Conservation (phyloP, 768 basidiomycete species). For the Gloeophyllum trabeum region DNA sequence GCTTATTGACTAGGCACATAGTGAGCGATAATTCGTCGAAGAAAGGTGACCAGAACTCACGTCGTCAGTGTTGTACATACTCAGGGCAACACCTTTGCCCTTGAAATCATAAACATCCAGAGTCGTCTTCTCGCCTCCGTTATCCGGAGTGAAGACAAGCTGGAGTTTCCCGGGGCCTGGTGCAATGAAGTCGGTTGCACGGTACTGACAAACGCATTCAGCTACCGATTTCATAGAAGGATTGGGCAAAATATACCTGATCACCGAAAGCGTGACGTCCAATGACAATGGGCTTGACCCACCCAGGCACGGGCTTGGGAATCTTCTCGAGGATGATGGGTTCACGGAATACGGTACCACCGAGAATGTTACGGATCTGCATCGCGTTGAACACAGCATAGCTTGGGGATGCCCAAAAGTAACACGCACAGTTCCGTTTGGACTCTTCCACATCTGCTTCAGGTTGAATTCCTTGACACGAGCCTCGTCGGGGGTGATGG, state of each 20-base stretch:
- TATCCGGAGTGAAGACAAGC: slow-evolving; percentile 77
- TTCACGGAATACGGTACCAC: slow-evolving; percentile 97
- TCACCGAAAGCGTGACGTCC: slow-evolving; percentile 98
- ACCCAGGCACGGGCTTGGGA: slow-evolving; percentile 91
- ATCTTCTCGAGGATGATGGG: slow-evolving; percentile 89
- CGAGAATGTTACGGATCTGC: slow-evolving; percentile 93
- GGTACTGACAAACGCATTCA: slow-evolving; percentile 42
- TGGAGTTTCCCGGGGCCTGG: slow-evolving; percentile 92
- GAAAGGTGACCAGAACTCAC: slow-evolving; percentile 22
- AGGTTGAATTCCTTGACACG: slow-evolving; percentile 95
- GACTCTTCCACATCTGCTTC: slow-evolving; percentile 98
- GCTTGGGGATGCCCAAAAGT: background rate
- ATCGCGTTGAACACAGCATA: background rate
- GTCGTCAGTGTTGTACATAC: slow-evolving; percentile 98
- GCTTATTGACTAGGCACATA: slow-evolving; percentile 56
- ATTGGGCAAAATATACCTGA: slow-evolving; percentile 38
- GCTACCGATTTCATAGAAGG: slow-evolving; percentile 2
- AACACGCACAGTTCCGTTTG: slow-evolving; percentile 77
- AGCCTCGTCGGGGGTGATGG: slow-evolving; percentile 96
- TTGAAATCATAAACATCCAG: slow-evolving; percentile 92
- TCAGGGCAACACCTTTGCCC: slow-evolving; percentile 85
- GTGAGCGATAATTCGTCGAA: background rate
- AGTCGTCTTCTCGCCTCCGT: slow-evolving; percentile 53
- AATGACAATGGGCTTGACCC: slow-evolving; percentile 93
- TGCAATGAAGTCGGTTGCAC: slow-evolving; percentile 86